These are phyloP conservation scores for Tricholoma flavovirens DNA, from an alignment of 768 basidiomycete genomes.

Conservation along the genomic window DNA sequence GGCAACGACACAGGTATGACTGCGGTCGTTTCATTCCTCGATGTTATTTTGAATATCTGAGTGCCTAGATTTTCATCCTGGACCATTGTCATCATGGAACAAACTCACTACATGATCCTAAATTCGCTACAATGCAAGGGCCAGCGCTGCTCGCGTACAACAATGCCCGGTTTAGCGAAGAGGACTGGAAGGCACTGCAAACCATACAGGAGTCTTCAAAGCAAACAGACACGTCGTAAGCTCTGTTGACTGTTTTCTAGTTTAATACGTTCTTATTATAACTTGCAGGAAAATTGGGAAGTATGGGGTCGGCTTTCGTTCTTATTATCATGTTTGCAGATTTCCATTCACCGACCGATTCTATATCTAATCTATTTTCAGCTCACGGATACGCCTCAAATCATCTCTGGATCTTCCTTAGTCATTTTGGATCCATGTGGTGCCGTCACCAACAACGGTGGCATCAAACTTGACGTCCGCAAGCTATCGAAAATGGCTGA, in stretches of 20 bases:
- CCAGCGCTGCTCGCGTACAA: not conserved
- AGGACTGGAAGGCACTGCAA: not conserved
- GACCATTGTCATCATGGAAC: not conserved
- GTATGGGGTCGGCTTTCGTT: conserved; percentile 46
- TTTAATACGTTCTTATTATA: not conserved
- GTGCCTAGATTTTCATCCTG: not conserved
- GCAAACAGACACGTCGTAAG: not conserved
- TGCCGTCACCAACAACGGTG: conserved; percentile 22
- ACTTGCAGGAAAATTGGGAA: conserved; percentile 44
- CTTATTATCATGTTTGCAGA: conserved; percentile 40
- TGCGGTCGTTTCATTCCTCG: not conserved
- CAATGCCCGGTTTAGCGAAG: not conserved
- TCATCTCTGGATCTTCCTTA: conserved; percentile 35
- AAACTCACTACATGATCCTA: not conserved
- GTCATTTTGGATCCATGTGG: conserved; percentile 40
- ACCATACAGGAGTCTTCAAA: not conserved
- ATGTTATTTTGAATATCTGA: not conserved
- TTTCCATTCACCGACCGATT: not conserved
- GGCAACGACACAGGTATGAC: not conserved
- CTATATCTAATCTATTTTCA: conserved; percentile 10
- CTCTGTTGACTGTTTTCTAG: not conserved
- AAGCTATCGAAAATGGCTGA: conserved; percentile 25
- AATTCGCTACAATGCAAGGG: not conserved
- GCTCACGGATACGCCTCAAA: conserved; percentile 46
- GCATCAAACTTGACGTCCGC: conserved; percentile 25